A percentile compares a stretch with the other conserved stretches of the same genome.
Conservation (phyloP, 2,329 filamentous ascomycete genomes). For the Sporothrix luriei region DNA sequence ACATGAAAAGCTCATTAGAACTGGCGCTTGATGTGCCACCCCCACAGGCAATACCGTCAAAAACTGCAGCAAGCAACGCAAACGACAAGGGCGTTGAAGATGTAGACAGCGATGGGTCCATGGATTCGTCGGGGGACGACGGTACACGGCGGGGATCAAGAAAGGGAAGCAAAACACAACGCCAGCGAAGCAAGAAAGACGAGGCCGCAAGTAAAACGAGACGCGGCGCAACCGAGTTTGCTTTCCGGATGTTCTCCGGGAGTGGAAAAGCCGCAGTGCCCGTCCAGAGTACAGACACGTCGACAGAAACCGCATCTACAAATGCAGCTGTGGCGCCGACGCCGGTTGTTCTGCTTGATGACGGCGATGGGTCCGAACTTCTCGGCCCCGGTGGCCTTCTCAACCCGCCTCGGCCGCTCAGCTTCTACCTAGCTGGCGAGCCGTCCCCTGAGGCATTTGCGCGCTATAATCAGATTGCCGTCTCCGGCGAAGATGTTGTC, state of each 20-base stretch:
- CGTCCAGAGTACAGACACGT: not conserved
- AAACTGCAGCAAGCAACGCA: not conserved
- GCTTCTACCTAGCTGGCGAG: slow-evolving; percentile 53
- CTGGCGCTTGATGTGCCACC: slow-evolving; percentile 10
- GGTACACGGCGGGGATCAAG: not conserved
- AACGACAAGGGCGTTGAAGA: not conserved
- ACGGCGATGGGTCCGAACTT: slow-evolving; percentile 43
- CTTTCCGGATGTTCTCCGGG: slow-evolving; percentile 35
- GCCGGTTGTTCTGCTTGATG: slow-evolving; percentile 54
- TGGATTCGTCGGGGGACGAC: slow-evolving; percentile 4
- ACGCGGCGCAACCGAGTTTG: slow-evolving; percentile 30
- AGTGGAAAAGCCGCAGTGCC: slow-evolving; percentile 8
- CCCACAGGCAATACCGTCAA: not conserved
- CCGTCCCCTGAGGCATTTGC: slow-evolving; percentile 45
- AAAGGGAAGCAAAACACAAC: not conserved
- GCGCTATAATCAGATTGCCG: slow-evolving; percentile 51
- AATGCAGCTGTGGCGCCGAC: not conserved
- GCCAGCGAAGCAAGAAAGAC: not conserved
- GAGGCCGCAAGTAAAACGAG: not conserved
- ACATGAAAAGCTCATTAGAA: slow-evolving; percentile 30
- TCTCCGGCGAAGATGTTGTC: slow-evolving; percentile 57
- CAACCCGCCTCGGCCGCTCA: slow-evolving; percentile 47
- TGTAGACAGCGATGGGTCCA: not conserved
- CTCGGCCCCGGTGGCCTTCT: slow-evolving; percentile 47
- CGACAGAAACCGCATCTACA: not conserved